Conservation (phyloP, 139 green algal species). For the Micractinium conductrix region DNA sequence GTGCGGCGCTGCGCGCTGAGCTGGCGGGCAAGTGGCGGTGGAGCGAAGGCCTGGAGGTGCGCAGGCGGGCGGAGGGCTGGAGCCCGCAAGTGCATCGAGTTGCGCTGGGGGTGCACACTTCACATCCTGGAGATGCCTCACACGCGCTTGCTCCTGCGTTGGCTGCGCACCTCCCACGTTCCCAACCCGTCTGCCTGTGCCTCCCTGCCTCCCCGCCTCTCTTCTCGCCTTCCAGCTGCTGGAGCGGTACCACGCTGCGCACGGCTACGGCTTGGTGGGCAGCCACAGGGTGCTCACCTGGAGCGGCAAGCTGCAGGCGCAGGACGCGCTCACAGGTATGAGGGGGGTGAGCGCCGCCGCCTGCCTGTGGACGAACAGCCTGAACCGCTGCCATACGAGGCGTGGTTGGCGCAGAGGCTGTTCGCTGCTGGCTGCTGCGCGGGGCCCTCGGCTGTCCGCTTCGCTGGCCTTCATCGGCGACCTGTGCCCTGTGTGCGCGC, state of each 20-base stretch:
- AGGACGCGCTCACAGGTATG: constrained; percentile 36
- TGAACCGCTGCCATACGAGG: too few species aligned
- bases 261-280: constrained; percentile 31
- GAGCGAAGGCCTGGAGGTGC: constrained; percentile 20
- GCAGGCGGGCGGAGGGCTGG: too few species aligned
- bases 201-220: not conserved
- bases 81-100: not conserved
- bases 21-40: constrained; percentile 11
- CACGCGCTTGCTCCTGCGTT: not conserved
- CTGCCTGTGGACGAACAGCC: too few species aligned
- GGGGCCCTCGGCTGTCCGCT: too few species aligned
- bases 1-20: constrained; percentile 5
- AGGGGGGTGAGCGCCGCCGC: too few species aligned
- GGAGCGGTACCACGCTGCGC: constrained; percentile 6
- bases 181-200: too few species aligned
- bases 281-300: constrained; percentile 34
- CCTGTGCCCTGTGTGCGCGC: too few species aligned
- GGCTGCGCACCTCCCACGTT: too few species aligned
- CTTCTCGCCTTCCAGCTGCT: not conserved
- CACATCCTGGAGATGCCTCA: too few species aligned
- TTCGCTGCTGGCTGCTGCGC: too few species aligned
- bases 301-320: constrained; percentile 36
- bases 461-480: too few species aligned
- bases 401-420: too few species aligned
- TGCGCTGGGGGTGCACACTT: not conserved